Percentiles rank a stretch among this genome's conserved stretches.
Conservation (phyloP, 1,284 basidiomycete genomes). For the Volvariella volvacea region DNA sequence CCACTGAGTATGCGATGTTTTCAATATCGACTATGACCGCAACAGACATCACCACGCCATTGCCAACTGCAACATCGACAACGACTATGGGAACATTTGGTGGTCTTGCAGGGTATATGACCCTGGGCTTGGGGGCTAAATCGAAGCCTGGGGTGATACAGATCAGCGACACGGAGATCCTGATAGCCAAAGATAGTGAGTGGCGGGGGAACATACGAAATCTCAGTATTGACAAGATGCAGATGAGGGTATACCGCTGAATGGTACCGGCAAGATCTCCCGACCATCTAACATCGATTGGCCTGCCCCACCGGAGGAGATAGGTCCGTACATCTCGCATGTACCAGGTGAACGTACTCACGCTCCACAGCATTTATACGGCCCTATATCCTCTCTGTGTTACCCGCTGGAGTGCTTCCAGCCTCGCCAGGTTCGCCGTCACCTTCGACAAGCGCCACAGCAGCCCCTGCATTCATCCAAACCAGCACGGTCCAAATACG, state of each 20-base stretch:
- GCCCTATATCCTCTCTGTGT: conserved; percentile 80
- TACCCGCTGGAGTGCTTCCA: conserved; percentile 63
- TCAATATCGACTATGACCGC: conserved; percentile 53
- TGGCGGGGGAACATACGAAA: conserved; percentile 9
- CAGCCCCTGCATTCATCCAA: conserved; percentile 29
- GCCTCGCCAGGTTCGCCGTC: conserved; percentile 18
- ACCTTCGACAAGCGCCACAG: conserved; percentile 13
- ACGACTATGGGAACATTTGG: conserved; percentile 67
- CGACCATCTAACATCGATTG: conserved; percentile 62
- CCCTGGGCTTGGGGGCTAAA: conserved; percentile 70
- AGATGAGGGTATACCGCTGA: conserved; percentile 76
- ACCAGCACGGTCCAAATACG: conserved; percentile 71
- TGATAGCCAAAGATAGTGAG: conserved; percentile 81
- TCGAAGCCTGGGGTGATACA: conserved; percentile 61
- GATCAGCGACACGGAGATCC: conserved; percentile 60
- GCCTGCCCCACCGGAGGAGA: conserved; percentile 78
- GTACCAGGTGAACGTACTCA: not conserved
- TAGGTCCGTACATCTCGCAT: conserved; percentile 37
- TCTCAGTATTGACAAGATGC: conserved; percentile 2
- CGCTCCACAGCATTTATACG: conserved; percentile 58
- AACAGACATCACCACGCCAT: conserved; percentile 50
- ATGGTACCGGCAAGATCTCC: conserved; percentile 60
- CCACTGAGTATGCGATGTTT: conserved; percentile 72
- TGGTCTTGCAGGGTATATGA: conserved; percentile 86
- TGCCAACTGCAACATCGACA: conserved; percentile 36